These are phyloP conservation scores for Ceratobasidium sp. DNA, from an alignment of 1,284 basidiomycete genomes.

Conservation along the genomic window DNA sequence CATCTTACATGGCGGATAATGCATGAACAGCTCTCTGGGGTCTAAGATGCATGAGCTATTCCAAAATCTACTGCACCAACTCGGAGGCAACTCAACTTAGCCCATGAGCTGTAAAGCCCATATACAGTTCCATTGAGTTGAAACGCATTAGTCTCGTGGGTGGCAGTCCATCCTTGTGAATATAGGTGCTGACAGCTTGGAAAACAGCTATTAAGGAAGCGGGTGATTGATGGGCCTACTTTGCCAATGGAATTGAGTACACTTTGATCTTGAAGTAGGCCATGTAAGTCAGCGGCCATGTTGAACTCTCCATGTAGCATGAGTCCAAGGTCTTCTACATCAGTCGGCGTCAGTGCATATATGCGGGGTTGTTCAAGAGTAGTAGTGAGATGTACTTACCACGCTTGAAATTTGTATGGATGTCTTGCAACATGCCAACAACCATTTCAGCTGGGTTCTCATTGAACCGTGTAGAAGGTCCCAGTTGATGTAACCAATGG, in stretches of 20 bases:
- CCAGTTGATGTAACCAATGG: conserved; percentile 14
- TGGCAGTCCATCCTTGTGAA: background rate
- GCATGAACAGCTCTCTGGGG: too few species aligned
- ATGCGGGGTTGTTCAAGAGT: background rate
- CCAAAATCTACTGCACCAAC: too few species aligned
- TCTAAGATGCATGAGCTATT: too few species aligned
- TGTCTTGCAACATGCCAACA: conserved; percentile 41
- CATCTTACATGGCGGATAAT: too few species aligned
- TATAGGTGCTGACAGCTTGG: background rate
- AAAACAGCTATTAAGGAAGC: background rate
- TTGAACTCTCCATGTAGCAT: conserved; percentile 27
- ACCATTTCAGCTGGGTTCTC: conserved; percentile 40
- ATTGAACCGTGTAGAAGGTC: conserved; percentile 19
- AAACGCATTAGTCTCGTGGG: background rate
- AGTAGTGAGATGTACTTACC: conserved; percentile 18
- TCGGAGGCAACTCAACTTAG: background rate
- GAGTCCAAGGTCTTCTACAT: conserved; percentile 8
- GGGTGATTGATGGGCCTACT: background rate
- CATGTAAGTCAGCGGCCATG: background rate
- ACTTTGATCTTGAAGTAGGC: background rate
- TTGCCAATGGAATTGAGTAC: background rate
- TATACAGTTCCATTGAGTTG: background rate
- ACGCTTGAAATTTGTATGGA: conserved; percentile 15
- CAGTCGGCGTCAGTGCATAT: background rate
- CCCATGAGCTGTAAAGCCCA: background rate